These are phyloP conservation scores for Pharus latifolius DNA, from an alignment of 176 grass and related monocot species.

Conservation along the genomic window DNA sequence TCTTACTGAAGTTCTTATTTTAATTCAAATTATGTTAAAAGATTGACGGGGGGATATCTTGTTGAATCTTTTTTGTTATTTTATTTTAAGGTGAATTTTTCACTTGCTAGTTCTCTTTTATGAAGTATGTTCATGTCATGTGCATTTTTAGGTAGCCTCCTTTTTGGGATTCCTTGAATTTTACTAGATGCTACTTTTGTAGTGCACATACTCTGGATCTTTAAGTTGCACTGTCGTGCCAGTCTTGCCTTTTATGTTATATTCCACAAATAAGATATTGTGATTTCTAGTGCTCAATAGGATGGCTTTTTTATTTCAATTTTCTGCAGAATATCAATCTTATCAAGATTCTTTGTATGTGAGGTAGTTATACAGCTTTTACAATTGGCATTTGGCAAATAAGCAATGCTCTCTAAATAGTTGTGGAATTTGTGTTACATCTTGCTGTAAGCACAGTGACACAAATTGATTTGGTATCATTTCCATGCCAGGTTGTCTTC, in stretches of 20 bases:
- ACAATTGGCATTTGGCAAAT: neutral
- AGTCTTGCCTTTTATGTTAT: neutral
- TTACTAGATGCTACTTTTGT: neutral
- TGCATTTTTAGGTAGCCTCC: neutral
- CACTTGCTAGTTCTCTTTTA: neutral
- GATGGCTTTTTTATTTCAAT: neutral
- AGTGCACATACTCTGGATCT: neutral
- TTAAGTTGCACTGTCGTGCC: neutral
- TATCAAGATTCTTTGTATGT: neutral
- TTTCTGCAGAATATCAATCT: neutral
- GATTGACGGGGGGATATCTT: too few species aligned
- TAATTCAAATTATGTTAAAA: neutral
- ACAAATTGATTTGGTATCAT: neutral
- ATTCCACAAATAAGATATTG: neutral
- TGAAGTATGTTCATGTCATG: neutral
- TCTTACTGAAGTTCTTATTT: neutral
- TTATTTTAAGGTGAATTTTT: neutral
- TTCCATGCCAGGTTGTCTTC: conserved; percentile 60
- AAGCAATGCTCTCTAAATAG: neutral
- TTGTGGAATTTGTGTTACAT: neutral
- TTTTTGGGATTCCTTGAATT: neutral
- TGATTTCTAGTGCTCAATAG: neutral
- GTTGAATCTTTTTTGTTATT: too few species aligned
- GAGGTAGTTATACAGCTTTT: neutral
- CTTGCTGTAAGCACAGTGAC: neutral